These are phyloP conservation scores for Trametes coccinea DNA, from an alignment of 768 basidiomycete species.

Conservation along the genomic window DNA sequence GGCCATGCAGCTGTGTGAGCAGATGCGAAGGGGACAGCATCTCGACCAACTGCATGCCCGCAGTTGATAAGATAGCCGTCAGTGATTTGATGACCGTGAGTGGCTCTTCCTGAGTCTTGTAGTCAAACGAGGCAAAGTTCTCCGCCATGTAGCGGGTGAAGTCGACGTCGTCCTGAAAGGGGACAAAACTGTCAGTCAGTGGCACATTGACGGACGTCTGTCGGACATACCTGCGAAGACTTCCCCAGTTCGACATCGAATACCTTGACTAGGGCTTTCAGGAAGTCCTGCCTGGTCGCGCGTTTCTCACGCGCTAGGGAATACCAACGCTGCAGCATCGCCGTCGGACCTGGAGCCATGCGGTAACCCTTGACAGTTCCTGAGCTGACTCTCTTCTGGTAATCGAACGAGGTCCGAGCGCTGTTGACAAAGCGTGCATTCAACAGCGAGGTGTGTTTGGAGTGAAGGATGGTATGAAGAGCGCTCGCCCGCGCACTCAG, in stretches of 20 bases:
- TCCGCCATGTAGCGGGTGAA: conserved; percentile 94
- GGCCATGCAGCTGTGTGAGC: conserved; percentile 56
- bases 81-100: conserved; percentile 81
- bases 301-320: conserved; percentile 89
- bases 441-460: conserved; percentile 86
- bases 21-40: conserved; percentile 69
- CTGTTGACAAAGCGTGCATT: conserved; percentile 84
- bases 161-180: conserved; percentile 70
- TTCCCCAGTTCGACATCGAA: conserved; percentile 72
- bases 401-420: conserved; percentile 79
- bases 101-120: conserved; percentile 93
- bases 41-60: conserved; percentile 82
- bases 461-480: conserved; percentile 79
- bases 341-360: conserved; percentile 60
- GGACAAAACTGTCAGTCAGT: neutral
- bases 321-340: conserved; percentile 90
- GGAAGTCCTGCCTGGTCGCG: conserved; percentile 79
- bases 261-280: conserved; percentile 77
- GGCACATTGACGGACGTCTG: neutral
- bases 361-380: conserved; percentile 67
- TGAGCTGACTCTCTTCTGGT: conserved; percentile 62
- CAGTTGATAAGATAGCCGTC: conserved; percentile 72
- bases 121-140: conserved; percentile 89
- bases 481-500: conserved; percentile 76
- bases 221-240: conserved; percentile 53